Base-by-base conservation (phyloP, 805 yeast species). In the Lipomyces kockii region DNA sequence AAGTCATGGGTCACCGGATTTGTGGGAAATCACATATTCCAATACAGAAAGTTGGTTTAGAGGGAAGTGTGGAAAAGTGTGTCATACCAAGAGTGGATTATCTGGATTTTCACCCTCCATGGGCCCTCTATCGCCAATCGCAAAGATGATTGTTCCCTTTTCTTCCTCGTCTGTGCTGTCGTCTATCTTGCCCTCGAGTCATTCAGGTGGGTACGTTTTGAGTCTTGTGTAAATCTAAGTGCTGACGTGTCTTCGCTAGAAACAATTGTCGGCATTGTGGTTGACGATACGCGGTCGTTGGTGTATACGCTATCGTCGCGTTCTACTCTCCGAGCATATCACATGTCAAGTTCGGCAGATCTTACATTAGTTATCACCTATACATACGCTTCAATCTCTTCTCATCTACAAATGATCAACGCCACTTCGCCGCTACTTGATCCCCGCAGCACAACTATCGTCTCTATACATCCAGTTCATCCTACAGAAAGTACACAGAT, bases 21-120 rank as follows among this genome's bases (percentile, higher is more conserved):
- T 95, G 55, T 95, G 97, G 97, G 94, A 91, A 75, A 81, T 95
- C 63, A 88, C 86, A 67, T 95, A 95, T 76, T 85, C 93, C 5
- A 89, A 88, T 71, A 85, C 89, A 32, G 95, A 92, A 59, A 89
- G 91, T 63, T 94, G 97, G 91, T 92, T 92, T 76, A 86, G 88
- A 70, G 89, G 90, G 74, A 90, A 88, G 73, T 90, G 97, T 75
- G 87, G 86, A 73, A 92, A 92, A 77, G 86, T 89, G 53, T 92
- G 98, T 76, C 83, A 91, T 64, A 92, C 98, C 56, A 87, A 86
- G 78, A 85, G 85, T 71, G 87, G 82, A 0, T 77, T 88, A 54
- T 79, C 89, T 0, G 81, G 84, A 46, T 79, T 86, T 39, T 78
- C 87, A 25, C 88, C 88, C 6, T 69, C 72, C 17, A 49, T 70